A percentile compares a stretch with the other conserved stretches of the same genome.
Conservation (phyloP, 176 grass and related monocot genomes). For the Triticum turgidum region DNA sequence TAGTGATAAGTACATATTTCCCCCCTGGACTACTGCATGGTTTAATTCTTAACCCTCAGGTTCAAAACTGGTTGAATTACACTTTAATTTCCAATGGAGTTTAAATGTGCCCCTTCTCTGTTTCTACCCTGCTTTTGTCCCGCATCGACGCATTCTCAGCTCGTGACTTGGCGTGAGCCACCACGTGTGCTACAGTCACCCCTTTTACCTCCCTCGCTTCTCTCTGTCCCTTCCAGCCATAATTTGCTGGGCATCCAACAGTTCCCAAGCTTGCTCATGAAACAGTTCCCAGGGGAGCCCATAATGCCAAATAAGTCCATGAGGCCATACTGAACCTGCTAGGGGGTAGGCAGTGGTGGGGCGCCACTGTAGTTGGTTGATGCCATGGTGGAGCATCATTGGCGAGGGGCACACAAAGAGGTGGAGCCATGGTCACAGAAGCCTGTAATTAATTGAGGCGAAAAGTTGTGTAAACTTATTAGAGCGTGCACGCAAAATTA, state of each 20-base stretch:
- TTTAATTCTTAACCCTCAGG: background rate
- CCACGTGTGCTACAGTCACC: background rate
- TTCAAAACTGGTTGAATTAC: conserved; percentile 6
- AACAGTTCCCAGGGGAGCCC: background rate
- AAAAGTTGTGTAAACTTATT: background rate
- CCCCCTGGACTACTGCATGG: background rate
- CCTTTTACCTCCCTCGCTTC: background rate
- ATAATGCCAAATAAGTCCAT: background rate
- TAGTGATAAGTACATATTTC: conserved; percentile 1
- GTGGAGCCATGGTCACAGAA: background rate
- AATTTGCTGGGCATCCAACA: background rate
- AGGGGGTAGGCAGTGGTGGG: background rate
- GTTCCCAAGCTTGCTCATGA: background rate
- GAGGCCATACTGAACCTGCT: background rate
- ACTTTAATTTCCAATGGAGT: background rate
- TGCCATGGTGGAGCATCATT: background rate
- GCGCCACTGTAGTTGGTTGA: background rate
- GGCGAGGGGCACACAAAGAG: background rate
- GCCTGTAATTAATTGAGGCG: background rate
- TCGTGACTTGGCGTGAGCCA: background rate
- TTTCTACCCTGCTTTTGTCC: background rate
- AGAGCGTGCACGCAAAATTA: background rate
- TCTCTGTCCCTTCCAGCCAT: background rate
- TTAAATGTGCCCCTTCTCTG: background rate
- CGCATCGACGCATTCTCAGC: background rate